Conservation (phyloP, 352 stramenopile genomes). For the Blastocystis sp. region DNA sequence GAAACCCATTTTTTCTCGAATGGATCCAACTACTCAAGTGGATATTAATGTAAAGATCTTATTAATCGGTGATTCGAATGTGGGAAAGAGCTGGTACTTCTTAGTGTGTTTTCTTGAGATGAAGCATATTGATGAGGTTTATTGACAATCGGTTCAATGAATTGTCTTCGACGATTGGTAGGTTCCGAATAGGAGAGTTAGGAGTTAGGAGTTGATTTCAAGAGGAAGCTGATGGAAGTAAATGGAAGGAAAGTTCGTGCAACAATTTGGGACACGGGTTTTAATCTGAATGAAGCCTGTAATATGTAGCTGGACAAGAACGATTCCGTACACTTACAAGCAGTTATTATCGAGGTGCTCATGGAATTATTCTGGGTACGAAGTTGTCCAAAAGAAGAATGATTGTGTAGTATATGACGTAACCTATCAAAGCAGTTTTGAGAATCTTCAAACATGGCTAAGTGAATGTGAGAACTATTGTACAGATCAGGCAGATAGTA, state of each 20-base stretch:
- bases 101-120: not conserved
- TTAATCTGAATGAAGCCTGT: not conserved
- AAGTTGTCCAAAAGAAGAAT: not conserved
- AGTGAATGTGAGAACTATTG: slow-evolving; percentile 86
- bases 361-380: slow-evolving; percentile 85
- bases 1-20: not conserved
- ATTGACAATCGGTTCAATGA: slow-evolving; percentile 85
- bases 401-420: slow-evolving; percentile 80
- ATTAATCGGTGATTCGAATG: slow-evolving; percentile 84
- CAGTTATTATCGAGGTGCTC: slow-evolving; percentile 85
- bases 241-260: slow-evolving; percentile 85
- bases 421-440: slow-evolving; percentile 82
- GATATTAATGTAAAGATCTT: slow-evolving; percentile 86
- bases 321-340: slow-evolving; percentile 85
- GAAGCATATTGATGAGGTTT: slow-evolving; percentile 84
- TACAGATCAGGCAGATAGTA: slow-evolving; percentile 79
- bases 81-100: slow-evolving; percentile 84
- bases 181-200: not conserved
- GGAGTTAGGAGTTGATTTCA: slow-evolving; percentile 82
- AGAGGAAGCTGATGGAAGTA: slow-evolving; percentile 85
- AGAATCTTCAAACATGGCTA: slow-evolving; percentile 84
- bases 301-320: slow-evolving; percentile 76
- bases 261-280: slow-evolving; percentile 84
- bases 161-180: slow-evolving; percentile 81
- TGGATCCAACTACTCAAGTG: slow-evolving; percentile 62